phyloP scores from a whole-genome alignment of 2,329 filamentous ascomycete species.

The Aschersonia sp. region DNA sequence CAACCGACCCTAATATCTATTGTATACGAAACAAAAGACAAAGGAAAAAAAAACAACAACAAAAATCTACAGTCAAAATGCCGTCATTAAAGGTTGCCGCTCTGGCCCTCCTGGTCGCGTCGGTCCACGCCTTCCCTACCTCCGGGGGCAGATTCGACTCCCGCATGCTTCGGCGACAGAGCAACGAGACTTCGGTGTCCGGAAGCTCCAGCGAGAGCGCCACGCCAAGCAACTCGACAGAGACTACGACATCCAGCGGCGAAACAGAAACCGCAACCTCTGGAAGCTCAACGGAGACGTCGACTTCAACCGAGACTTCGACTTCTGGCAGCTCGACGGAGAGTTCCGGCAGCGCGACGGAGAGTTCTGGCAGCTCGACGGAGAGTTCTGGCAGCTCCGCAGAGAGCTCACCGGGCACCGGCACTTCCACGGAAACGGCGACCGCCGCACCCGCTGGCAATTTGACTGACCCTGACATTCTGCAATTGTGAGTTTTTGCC shows the following conservation, averaged over 20 bases:
- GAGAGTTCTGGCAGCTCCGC: background rate
- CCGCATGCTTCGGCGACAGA: background rate
- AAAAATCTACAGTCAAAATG: constrained; percentile 13
- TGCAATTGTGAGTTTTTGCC: constrained; percentile 36
- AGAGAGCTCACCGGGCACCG: background rate
- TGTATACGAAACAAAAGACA: constrained; percentile 3
- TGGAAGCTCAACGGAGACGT: too few relatives aligned
- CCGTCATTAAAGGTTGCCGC: constrained; percentile 23
- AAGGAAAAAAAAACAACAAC: background rate
- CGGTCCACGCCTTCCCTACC: constrained; percentile 25
- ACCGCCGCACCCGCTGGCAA: background rate
- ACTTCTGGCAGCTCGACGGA: background rate
- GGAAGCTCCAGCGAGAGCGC: background rate
- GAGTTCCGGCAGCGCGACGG: background rate
- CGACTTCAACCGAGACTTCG: too few relatives aligned
- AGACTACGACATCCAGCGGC: too few relatives aligned
- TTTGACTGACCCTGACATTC: constrained; percentile 17
- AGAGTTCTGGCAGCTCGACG: background rate
- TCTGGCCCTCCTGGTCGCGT: constrained; percentile 29
- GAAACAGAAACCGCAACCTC: too few relatives aligned
- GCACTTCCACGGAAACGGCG: background rate
- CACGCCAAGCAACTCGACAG: too few relatives aligned
- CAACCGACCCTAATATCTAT: background rate
- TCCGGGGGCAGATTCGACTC: background rate
- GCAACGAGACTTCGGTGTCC: background rate